Base-by-base conservation (phyloP, 805 yeast genomes). In the Blastobotrys mokoenaii region DNA sequence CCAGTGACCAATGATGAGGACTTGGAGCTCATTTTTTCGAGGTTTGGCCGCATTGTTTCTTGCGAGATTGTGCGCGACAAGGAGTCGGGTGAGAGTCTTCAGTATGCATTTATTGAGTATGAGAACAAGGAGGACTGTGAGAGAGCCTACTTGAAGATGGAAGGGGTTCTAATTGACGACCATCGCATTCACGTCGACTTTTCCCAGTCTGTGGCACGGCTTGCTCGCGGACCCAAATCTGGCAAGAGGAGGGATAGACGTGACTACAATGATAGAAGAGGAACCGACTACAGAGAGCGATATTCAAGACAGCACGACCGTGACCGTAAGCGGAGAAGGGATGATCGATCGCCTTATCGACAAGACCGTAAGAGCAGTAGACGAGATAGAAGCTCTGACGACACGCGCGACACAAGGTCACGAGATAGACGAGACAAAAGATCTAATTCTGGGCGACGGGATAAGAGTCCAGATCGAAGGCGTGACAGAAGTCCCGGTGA, bases 81-180 rank as follows among this genome's bases (percentile, higher is more conserved):
- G 25, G 59, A 54, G 3, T 69, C 79, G 0, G 72, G 75, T 0
- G 70, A 69, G 12, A 74, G 80, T 1, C 54, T 78, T 33, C 72
- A 76, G 43, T 82, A 81, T 55, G 89, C 80, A 2, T 82, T 82
- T 50, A 73, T 82, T 27, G 84, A 80, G 53, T 81, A 65, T 55
- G 69, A 65, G 17, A 56, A 62, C 1, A 66, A 66, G 47, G 62
- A 65, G 35, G 68, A 70, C 32, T 80, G 84, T 41, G 86, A 82
- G 50, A 51, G 55, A n/a, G 87, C 87, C 0, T 81, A 78, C 56
- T 60, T 67, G 45, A 76, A 75, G 55, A 75, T 81, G 78, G 77
- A 79, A 35, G 74, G 73, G 12, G 81, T 76, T 2, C 55, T 80
- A 38, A 77, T 81, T 33, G 88, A 81, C 56, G 87, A 81, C 46